Base-by-base conservation (phyloP, 2,329 filamentous ascomycete species). In the Aaosphaeria pasadenensis region DNA sequence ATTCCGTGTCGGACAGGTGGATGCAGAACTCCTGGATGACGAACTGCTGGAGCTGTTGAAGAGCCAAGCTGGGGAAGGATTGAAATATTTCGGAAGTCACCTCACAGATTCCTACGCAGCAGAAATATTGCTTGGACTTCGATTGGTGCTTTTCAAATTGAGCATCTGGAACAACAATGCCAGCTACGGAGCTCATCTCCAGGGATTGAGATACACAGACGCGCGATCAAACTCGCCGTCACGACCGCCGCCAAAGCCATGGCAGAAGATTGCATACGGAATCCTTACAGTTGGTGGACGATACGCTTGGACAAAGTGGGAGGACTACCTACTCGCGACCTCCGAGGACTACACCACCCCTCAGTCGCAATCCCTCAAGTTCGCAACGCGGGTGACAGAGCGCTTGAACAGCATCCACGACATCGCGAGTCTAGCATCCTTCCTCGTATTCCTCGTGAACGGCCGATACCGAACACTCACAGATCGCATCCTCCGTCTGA, bases 141-240 rank as follows among this genome's bases (percentile, higher is more conserved):
- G 92, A 42, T 83, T 87, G 2, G 76, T 91, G 3, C 76, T 99
- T 6, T 99, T 96, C 78, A 99, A 99, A 72, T 81, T 99, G 53
- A 90, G 88, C 11, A 86, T 99, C 49, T 99, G 94, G 94, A 91
- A 97, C 70, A 89, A 96, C 69, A 86, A 96, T 69, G 89, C 94
- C 36, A 95, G 89, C 5, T 97, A 99, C 70, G 94, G 94, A 51
- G 94, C 94, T 7, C 86, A 89, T 33, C 77, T 99, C 43, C 94
- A 99, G 71, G 95, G 95, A 54, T 79, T 99, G 30, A 86, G 86
- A 64, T 97, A 92, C 64, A 88, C 89, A 7, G 92, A 97, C 67
- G 91, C 91, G 43, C 81, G 92, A 52, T 79, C 77, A 45, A 72
- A 72, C 42, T 55, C 57, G 38, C 58, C 60, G 7, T 57, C 7